phyloP scores from a whole-genome alignment of 164 flowering plant species.

The Macadamia integrifolia region DNA sequence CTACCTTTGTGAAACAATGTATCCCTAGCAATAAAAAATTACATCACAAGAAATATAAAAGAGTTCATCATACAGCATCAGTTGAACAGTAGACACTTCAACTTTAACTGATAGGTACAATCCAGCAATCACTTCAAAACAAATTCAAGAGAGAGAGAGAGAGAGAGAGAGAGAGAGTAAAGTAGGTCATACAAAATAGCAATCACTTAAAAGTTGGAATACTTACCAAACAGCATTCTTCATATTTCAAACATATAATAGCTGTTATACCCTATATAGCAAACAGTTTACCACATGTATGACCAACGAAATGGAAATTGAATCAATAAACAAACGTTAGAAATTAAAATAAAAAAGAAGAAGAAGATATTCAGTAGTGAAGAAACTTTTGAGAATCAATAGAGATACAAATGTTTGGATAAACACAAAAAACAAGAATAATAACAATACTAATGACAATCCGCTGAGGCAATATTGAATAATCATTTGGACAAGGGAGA shows the following conservation, averaged over 20 bases:
- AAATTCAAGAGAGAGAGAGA: no score
- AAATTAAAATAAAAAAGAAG: neutral
- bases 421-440: neutral
- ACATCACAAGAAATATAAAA: no score
- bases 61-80: no score
- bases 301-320: constrained; percentile 6
- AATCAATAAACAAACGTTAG: neutral
- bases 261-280: neutral
- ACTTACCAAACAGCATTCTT: neutral
- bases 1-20: no score
- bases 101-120: no score
- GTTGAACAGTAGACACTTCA: no score
- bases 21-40: no score
- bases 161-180: no score
- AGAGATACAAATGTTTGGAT: neutral
- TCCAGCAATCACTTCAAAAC: no score
- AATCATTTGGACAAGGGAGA: constrained; percentile 8
- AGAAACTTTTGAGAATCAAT: constrained; percentile 5
- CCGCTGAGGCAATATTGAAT: constrained; percentile 14
- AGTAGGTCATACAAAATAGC: no score
- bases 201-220: neutral
- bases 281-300: neutral
- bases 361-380: neutral
- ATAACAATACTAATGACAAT: neutral
- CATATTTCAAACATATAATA: neutral